Evolutionary conservation across 2,329 filamentous ascomycete species (phyloP), one percentile per base, ranked within the genome.

Genomic region (Piedraia hortae): DNA sequence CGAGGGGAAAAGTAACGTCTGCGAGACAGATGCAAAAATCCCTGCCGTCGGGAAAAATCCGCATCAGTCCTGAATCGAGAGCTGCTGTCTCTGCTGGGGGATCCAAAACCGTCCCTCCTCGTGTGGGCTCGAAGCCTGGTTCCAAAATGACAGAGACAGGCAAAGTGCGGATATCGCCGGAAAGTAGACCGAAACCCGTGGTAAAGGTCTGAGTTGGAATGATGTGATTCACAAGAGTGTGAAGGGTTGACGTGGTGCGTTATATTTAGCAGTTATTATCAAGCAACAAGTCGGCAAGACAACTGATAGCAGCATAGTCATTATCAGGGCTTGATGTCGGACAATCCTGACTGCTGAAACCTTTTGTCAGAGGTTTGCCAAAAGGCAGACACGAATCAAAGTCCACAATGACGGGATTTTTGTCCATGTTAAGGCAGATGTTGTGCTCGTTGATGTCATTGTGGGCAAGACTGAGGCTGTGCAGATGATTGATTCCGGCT

Each of bases 371-470:
- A 10, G 21, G 10, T 23, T 36, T 17, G 4, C 41, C 39, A 21
- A 42, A 36, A 2, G 32, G 31, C 12, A 33, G 21, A 21, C 39
- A 46, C 14, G 41, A 41, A 21, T 41, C 45, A 27, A 43, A 46
- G 27, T 47, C 44, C 16, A 48, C 35, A 20, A 48, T 33, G 14
- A 43, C 32, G 5, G 45, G 33, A 4, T 27, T 28, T 10, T 37
- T 36, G 15, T 26, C 20, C 11, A 30, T 29, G 28, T 43, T 33
- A 11, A 48, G 19, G 30, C 43, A 43, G 18, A 47, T 36, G 22
- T 43, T 45, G 15, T 30, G 29, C 5, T 41, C 39, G 20, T 38
- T 42, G 19, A 48, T 39, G 22, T 45, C 39, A 26, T 47, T 48
- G 26, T 47, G 43, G 6, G 43, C 35, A 15, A 38, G 21, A 1